phyloP scores from a whole-genome alignment of 441 rosid genomes.

The Erodium trifolium region DNA sequence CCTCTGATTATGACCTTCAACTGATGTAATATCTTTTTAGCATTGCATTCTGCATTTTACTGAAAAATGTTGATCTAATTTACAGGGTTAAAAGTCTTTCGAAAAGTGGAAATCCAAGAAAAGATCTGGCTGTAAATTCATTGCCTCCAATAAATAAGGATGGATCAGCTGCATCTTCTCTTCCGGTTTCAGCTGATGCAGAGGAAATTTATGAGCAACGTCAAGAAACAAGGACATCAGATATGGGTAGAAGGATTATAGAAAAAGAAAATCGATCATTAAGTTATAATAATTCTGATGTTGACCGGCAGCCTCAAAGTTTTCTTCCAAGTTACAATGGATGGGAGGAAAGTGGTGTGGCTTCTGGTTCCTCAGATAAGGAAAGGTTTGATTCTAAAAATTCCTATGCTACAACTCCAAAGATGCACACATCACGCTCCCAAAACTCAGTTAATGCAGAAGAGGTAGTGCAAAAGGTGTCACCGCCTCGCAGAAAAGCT shows the following conservation, averaged over 20 bases:
- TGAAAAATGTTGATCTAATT: slow-evolving; percentile 18
- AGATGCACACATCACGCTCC: slow-evolving; percentile 34
- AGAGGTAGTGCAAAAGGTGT: slow-evolving; percentile 73
- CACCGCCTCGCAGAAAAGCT: slow-evolving; percentile 79
- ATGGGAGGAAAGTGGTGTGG: slow-evolving; percentile 48
- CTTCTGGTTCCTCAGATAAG: slow-evolving; percentile 39
- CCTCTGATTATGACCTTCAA: slow-evolving; percentile 17
- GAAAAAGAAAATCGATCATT: slow-evolving; percentile 50
- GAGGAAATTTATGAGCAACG: slow-evolving; percentile 51
- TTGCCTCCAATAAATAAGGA: slow-evolving; percentile 47
- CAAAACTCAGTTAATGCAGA: slow-evolving; percentile 47
- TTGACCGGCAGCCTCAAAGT: slow-evolving; percentile 40
- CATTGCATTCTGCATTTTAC: slow-evolving; percentile 5
- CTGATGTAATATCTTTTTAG: slow-evolving; percentile 9
- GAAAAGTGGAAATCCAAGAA: slow-evolving; percentile 71
- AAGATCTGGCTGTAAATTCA: slow-evolving; percentile 55
- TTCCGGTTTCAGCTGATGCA: slow-evolving; percentile 34
- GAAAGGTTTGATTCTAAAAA: slow-evolving; percentile 45
- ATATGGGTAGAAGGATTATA: slow-evolving; percentile 42
- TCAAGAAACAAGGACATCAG: slow-evolving; percentile 45
- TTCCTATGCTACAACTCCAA: slow-evolving; percentile 44
- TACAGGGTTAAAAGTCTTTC: slow-evolving; percentile 96
- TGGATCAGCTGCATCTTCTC: slow-evolving; percentile 35
- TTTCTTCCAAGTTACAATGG: slow-evolving; percentile 34
- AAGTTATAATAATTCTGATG: slow-evolving; percentile 31